Conservation (phyloP, 2,329 filamentous ascomycete species). For the Fragosphaeria purpurea region DNA sequence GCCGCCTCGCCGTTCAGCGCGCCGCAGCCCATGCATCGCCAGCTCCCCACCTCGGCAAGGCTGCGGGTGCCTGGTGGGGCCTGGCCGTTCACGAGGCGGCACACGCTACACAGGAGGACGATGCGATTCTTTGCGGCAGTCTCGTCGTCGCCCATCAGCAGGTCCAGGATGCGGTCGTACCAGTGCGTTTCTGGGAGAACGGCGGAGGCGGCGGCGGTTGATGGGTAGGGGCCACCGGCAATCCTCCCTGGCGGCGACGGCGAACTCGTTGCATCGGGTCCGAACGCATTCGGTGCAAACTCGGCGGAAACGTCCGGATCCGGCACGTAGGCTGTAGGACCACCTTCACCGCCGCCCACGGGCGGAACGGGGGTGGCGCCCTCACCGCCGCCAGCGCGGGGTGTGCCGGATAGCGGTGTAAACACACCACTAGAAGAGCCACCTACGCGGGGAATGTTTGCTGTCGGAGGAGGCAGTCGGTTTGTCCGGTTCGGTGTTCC, state of each 20-base stretch:
- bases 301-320: conserved; percentile 41
- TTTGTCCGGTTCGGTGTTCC: conserved; percentile 30
- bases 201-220: too few relatives aligned
- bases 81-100: conserved; percentile 87
- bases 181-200: conserved; percentile 48
- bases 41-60: conserved; percentile 70
- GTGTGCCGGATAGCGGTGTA: background rate
- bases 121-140: conserved; percentile 84
- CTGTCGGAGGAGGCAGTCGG: conserved; percentile 50
- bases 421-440: too few relatives aligned
- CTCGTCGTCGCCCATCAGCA: conserved; percentile 90
- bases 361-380: conserved; percentile 15
- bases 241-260: conserved; percentile 17
- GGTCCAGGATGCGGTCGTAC: conserved; percentile 91
- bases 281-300: conserved; percentile 66
- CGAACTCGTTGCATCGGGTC: conserved; percentile 13
- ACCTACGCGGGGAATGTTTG: conserved; percentile 44
- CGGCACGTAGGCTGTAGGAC: background rate
- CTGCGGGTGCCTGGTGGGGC: conserved; percentile 76
- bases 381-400: background rate
- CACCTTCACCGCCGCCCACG: background rate
- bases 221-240: conserved; percentile 11
- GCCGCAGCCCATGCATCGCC: conserved; percentile 83
- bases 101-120: conserved; percentile 72
- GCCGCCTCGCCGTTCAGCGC: conserved; percentile 72